These are phyloP conservation scores for Pichia inconspicua DNA, from an alignment of 1,139 yeast genomes.

Conservation along the genomic window DNA sequence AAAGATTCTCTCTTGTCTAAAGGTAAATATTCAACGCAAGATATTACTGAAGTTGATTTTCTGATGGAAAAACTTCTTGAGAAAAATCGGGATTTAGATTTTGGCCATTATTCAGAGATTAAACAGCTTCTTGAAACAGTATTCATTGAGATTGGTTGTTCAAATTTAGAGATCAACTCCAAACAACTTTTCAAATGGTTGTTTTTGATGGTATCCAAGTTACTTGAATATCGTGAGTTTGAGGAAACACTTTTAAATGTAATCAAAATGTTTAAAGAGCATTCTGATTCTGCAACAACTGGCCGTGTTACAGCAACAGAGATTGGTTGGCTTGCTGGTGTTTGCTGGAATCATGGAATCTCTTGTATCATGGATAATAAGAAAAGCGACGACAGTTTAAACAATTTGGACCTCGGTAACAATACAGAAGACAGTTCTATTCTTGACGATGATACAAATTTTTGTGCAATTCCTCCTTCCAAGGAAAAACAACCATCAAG, in stretches of 20 bases:
- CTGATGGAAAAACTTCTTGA: background rate
- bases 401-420: background rate
- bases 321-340: constrained; percentile 24
- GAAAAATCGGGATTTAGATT: background rate
- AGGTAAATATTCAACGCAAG: background rate
- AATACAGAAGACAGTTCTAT: background rate
- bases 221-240: background rate
- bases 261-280: background rate
- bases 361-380: background rate
- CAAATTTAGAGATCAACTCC: background rate
- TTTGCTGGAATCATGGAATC: constrained; percentile 24
- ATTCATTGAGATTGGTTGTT: background rate
- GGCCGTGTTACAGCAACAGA: constrained; percentile 11
- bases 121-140: background rate
- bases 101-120: background rate
- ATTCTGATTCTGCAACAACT: background rate
- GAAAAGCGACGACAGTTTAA: background rate
- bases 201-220: background rate
- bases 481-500: background rate
- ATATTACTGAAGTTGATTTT: background rate
- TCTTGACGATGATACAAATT: background rate
- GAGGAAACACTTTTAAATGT: background rate
- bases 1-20: background rate
- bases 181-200: constrained; percentile 4
- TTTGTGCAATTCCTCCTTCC: too few species aligned